Evolutionary conservation across 2,329 filamentous ascomycete genomes (phyloP), one percentile per base, ranked within the genome.

Genomic region (Aspergillus caelatus): DNA sequence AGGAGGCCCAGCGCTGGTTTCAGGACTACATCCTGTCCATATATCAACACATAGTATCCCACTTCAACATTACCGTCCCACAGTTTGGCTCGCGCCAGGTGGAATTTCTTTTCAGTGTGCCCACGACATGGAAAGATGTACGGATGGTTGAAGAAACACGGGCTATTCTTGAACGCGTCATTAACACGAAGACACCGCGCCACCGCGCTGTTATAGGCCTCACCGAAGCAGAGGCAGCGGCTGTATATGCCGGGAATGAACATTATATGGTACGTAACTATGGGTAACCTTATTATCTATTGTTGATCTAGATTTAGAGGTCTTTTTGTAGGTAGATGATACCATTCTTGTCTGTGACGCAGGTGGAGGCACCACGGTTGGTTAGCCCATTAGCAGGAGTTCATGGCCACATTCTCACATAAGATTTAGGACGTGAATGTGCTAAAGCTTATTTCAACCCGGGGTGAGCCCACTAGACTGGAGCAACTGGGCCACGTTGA

Each of bases 181-280:
- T 78, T 16, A 74, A 75, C 63, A 68, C 68, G 14, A 69, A 68
- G 55, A 67, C 65, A 26, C 62, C 65, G 0, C 68, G 72, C 32
- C 82, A 85, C 68, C 71, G 64, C 2, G 76, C 79, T 4, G 72
- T 64, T 0, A 82, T 85, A 57, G 82, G 81, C 0, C 72, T 86
- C 19, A 85, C 84, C 0, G 83, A 86, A 70, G 83, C 84, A 0
- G 84, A 85, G 67, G 84, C 84, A 6, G 83, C 84, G 2, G 84
- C 83, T 30, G 82, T 85, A 1, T 81, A 84, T 70, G 79, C 80
- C 0, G 79, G 80, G 4, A 73, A 72, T 41, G 71, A 74, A 34
- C 65, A 73, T 60, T 72, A 74, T 45, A 30, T 65, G 52, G 69
- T 69, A 19, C 1, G 58, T 60, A 10, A 32, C 2, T 1, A 19